Evolutionary conservation across 345 rosid genomes (phyloP), one percentile per base, ranked within the genome.

Genomic region (Populus nigra): DNA sequence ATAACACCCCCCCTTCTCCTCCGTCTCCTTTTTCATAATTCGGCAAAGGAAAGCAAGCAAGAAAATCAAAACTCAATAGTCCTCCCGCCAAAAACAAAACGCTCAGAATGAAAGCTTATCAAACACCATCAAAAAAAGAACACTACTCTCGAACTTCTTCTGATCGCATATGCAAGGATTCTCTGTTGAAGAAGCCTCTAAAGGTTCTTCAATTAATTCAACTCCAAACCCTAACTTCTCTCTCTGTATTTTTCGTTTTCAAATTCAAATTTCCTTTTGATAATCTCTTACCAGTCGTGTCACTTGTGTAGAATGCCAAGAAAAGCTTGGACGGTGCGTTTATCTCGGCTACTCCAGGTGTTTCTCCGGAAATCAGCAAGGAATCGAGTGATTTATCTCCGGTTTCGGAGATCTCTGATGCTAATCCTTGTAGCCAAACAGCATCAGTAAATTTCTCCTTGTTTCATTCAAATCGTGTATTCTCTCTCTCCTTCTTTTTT

Each of bases 251-350:
- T 33, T 41, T 35, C 7, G 5, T 16, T 33, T 11, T 15, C 38
- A 3, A 29, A 18, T 27, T 45, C 5, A 20, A 69, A 41, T 72
- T 31, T 11, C 4, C 8, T 1, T 15, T 67, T 6, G 23, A n/a
- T 73, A 5, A 10, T 43, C 47, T 11, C 47, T 43, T 13, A 11
- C 47, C 47, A 11, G 47, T 43, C 15, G 47, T 43, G 22, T 62
- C 63, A n/a, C n/a, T 45, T 35, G 20, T 7, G 33, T 61, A 83
- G 88, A 73, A 62, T 2, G 62, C 75, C 0, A 77, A 72, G 76
- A 83, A 74, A 76, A 85, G 41, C 81, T 83, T 83, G 50, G 65
- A 73, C 73, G 73, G 35, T 38, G 72, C 68, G 65, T 76, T 78
- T 65, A 31, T 27, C 8, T 33, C 59, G 3, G 81, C 68, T 50